Evolutionary conservation across 2,329 filamentous ascomycete species (phyloP).

Genomic region (Neofusicoccum umdonicola): DNA sequence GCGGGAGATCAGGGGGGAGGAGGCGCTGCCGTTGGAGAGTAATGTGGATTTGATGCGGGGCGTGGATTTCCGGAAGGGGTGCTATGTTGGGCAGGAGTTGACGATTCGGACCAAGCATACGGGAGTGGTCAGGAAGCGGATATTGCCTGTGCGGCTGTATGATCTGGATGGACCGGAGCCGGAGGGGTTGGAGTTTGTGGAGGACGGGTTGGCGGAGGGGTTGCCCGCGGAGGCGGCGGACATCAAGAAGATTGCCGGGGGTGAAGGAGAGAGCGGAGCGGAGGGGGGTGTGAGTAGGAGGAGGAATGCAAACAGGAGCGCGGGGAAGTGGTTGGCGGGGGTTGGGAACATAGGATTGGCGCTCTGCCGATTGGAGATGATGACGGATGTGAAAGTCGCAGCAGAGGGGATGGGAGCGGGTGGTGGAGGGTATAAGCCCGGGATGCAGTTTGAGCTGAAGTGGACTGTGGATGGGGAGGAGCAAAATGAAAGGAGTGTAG

Average conservation of each 20-base stretch:
- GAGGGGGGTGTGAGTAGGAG: background rate
- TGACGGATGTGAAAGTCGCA: constrained; percentile 76
- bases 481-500: constrained; percentile 24
- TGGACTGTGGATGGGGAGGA: constrained; percentile 19
- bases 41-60: constrained; percentile 85
- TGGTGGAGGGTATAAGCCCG: constrained; percentile 56
- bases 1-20: constrained; percentile 67
- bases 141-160: constrained; percentile 78
- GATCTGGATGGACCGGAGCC: background rate
- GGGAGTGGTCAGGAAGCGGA: constrained; percentile 86
- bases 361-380: constrained; percentile 82
- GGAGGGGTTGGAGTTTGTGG: background rate
- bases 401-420: constrained; percentile 42
- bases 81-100: constrained; percentile 94
- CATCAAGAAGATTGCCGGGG: constrained; percentile 51
- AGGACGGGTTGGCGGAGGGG: constrained; percentile 45
- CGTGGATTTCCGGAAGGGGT: constrained; percentile 93
- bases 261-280: constrained; percentile 37
- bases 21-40: constrained; percentile 78
- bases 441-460: constrained; percentile 49
- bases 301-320: constrained; percentile 46
- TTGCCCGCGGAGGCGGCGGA: constrained; percentile 41
- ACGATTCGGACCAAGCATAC: constrained; percentile 94
- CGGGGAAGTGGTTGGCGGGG: constrained; percentile 69
- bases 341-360: constrained; percentile 85